These are phyloP conservation scores for Colletotrichum paranaense DNA, from an alignment of 2,329 filamentous ascomycete species.

Conservation along the genomic window DNA sequence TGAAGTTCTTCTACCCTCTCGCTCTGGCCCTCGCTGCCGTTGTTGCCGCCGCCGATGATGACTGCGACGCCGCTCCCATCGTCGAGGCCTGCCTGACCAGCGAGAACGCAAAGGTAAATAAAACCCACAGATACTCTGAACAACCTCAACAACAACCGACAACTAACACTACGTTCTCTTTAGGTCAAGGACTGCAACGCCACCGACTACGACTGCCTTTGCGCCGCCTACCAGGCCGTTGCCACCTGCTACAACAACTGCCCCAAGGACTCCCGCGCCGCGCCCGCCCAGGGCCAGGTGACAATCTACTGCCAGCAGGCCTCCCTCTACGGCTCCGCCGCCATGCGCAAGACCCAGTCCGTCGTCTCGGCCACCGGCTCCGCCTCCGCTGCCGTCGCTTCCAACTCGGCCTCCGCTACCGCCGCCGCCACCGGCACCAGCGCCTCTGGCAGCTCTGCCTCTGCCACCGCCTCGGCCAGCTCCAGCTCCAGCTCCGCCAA, in stretches of 20 bases:
- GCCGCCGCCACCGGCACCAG: slow-evolving; percentile 37
- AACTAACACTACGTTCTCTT: not conserved
- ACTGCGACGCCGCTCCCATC: slow-evolving; percentile 59
- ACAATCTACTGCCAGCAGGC: slow-evolving; percentile 58
- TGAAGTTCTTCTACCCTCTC: slow-evolving; percentile 59
- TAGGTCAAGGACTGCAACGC: slow-evolving; percentile 50
- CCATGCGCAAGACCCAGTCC: slow-evolving; percentile 38
- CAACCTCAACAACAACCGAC: not conserved
- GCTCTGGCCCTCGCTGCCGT: slow-evolving; percentile 48
- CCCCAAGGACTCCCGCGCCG: slow-evolving; percentile 57
- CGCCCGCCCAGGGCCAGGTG: slow-evolving; percentile 50
- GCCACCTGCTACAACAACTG: slow-evolving; percentile 68
- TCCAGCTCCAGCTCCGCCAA: slow-evolving; percentile 38
- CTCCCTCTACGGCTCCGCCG: slow-evolving; percentile 52
- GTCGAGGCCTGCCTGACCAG: slow-evolving; percentile 56
- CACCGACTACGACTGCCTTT: slow-evolving; percentile 60
- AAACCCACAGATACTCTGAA: not conserved
- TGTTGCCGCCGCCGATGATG: slow-evolving; percentile 42
- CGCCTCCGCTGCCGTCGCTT: slow-evolving; percentile 37
- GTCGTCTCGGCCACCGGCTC: slow-evolving; percentile 40
- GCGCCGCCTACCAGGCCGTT: slow-evolving; percentile 55
- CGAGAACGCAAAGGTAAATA: slow-evolving; percentile 50
- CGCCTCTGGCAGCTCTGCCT: slow-evolving; percentile 31
- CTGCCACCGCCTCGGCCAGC: slow-evolving; percentile 36
- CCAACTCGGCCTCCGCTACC: slow-evolving; percentile 38